Evolutionary conservation across 257 asterid genomes (phyloP), one percentile per base, ranked within the genome.

Genomic region (Jaltomata sinuosa): DNA sequence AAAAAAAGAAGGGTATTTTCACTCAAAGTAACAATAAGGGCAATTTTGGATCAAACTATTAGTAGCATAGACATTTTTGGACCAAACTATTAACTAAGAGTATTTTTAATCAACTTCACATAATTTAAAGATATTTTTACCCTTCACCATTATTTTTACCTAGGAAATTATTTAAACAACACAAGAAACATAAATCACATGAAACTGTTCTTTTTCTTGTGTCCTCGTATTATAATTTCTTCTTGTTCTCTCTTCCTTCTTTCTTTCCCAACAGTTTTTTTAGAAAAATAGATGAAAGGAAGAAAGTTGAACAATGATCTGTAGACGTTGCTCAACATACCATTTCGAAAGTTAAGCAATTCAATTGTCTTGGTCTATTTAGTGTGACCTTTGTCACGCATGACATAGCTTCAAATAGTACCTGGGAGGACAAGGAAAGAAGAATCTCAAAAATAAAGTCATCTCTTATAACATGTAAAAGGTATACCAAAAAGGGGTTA

Each of bases 331-430:
- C 49, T 72, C 80, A 42, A 40, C 21, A 19, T 84, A 84, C 86
- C 86, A 84, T 84, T 40, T 84, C 76, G 18, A 71, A 47, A 53
- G 86, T 84, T 34, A 84, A 80, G 76, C 83, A 55, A 55, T 84
- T 74, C 77, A 74, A 42, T 68, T 84, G 83, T n/a, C 32, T 80
- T 8, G 83, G 78, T 59, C 86, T 72, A 42, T 84, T 84, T 16
- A 84, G 34, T 10, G 45, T 74, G 34, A 84, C 53, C 55, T 84
- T 84, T 55, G 11, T 15, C 40, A 74, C 15, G 10, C 77, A 42
- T 11, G 62, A 32, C 6, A 6, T 21, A 27, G 32, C 72, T 45
- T 74, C 53, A 27, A 84, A 55, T 45, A 74, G 47, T 40, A 84
- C 76, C 86, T 84, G 55, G 6, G 11, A 61, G 3, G 54, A 71